A percentile compares a stretch with the other conserved stretches of the same genome.
Evolutionary conservation across 2,329 filamentous ascomycete species (phyloP).

Genomic region (Chrysoporthe austroafricana): DNA sequence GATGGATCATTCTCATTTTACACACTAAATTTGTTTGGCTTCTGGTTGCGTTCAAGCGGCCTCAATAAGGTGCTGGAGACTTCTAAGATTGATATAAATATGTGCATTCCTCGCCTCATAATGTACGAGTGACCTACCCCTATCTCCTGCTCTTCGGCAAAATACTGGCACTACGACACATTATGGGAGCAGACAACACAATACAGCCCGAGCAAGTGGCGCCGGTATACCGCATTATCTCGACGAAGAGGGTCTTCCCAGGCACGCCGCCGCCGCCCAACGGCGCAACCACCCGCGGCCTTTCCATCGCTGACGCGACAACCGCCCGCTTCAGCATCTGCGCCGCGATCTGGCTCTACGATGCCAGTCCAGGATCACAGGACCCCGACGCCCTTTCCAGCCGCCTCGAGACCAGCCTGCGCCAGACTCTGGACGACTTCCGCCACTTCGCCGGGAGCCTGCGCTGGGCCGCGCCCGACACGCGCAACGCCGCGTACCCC

Average conservation of each 20-base stretch:
- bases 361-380: slow-evolving; percentile 33
- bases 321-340: slow-evolving; percentile 45
- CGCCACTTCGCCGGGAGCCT: slow-evolving; percentile 49
- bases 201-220: background rate
- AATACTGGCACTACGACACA: background rate
- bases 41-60: background rate
- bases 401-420: slow-evolving; percentile 36
- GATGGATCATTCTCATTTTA: background rate
- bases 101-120: no score
- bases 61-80: background rate
- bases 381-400: background rate
- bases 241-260: slow-evolving; percentile 21
- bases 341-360: slow-evolving; percentile 50
- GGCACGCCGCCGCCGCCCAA: background rate
- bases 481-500: slow-evolving; percentile 32
- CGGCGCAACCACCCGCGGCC: slow-evolving; percentile 29
- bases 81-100: no score
- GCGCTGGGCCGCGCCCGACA: slow-evolving; percentile 38
- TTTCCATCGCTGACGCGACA: slow-evolving; percentile 49
- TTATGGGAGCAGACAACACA: background rate
- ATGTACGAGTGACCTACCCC: no score
- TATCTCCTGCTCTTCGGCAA: no score
- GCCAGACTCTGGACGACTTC: slow-evolving; percentile 42
- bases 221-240: slow-evolving; percentile 4
- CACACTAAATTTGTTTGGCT: background rate